phyloP scores from a whole-genome alignment of 208 protist species.

The Acanthamoeba culbertsoni region DNA sequence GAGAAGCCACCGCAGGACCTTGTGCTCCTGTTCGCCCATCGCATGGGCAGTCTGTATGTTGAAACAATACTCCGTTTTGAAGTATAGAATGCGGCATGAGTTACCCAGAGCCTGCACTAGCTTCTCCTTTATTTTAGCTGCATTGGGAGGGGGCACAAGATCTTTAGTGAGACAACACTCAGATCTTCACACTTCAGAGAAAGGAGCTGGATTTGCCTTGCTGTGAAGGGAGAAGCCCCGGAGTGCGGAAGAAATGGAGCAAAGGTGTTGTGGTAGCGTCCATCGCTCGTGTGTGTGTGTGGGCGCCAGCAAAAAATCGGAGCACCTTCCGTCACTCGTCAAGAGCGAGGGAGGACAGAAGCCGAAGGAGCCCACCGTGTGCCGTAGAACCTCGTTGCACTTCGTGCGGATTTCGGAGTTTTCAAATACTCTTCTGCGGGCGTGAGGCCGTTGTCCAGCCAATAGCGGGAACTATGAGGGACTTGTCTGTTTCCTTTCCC shows the following conservation, averaged over 20 bases:
- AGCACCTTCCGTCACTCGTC: too few relatives aligned
- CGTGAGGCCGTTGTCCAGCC: too few relatives aligned
- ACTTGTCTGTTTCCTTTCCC: too few relatives aligned
- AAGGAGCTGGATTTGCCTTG: neutral
- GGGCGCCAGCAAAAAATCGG: too few relatives aligned
- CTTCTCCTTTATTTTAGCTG: slow-evolving; percentile 49
- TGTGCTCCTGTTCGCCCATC: slow-evolving; percentile 40
- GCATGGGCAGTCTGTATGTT: slow-evolving; percentile 65
- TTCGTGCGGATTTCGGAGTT: too few relatives aligned
- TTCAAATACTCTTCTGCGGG: too few relatives aligned
- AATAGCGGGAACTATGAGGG: too few relatives aligned
- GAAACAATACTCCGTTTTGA: slow-evolving; percentile 78
- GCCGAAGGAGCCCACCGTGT: too few relatives aligned
- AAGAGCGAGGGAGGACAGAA: too few relatives aligned
- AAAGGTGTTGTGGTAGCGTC: neutral
- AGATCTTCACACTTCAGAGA: neutral
- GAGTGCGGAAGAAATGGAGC: slow-evolving; percentile 28
- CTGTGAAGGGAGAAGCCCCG: slow-evolving; percentile 45
- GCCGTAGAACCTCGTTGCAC: too few relatives aligned
- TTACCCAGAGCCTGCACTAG: neutral
- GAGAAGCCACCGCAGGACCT: slow-evolving; percentile 71
- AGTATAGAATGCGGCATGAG: neutral
- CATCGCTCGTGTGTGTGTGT: too few relatives aligned
- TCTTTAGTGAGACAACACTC: too few relatives aligned
- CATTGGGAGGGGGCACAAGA: neutral